Percentiles rank a stretch among this genome's conserved stretches.
Conservation (phyloP, 2,329 filamentous ascomycete genomes). For the Exophiala mesophila region DNA sequence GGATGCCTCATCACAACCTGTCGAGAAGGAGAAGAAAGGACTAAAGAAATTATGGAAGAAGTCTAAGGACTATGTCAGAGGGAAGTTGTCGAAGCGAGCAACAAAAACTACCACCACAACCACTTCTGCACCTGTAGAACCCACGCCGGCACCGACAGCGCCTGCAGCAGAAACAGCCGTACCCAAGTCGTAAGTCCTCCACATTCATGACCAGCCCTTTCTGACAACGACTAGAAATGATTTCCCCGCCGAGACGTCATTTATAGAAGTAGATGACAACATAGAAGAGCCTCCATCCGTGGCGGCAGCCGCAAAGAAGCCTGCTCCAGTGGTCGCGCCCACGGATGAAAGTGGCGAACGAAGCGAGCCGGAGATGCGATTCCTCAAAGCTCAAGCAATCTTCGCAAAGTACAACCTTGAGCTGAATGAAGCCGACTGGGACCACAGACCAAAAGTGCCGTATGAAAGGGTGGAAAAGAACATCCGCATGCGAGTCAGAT, state of each 20-base stretch:
- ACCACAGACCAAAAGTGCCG: slow-evolving; percentile 29
- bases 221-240: not conserved
- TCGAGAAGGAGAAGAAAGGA: slow-evolving; percentile 21
- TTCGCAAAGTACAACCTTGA: slow-evolving; percentile 46
- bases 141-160: slow-evolving; percentile 6
- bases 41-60: slow-evolving; percentile 22
- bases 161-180: too few relatives aligned
- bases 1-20: too few relatives aligned
- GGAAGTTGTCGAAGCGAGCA: slow-evolving; percentile 6
- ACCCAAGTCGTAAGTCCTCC: slow-evolving; percentile 5
- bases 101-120: slow-evolving; percentile 1
- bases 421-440: slow-evolving; percentile 41
- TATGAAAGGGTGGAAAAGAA: slow-evolving; percentile 40
- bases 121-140: slow-evolving; percentile 1
- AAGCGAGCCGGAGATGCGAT: slow-evolving; percentile 30
- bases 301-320: slow-evolving; percentile 1
- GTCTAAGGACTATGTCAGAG: slow-evolving; percentile 16
- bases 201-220: too few relatives aligned
- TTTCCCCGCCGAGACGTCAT: not conserved
- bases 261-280: slow-evolving; percentile 18
- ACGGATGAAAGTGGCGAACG: not conserved
- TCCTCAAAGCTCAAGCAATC: slow-evolving; percentile 40
- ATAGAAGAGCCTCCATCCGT: not conserved
- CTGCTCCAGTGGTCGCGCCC: not conserved
- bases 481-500: slow-evolving; percentile 45